These are phyloP conservation scores for Panaeolus papilionaceus DNA, from an alignment of 768 basidiomycete genomes.

Conservation along the genomic window DNA sequence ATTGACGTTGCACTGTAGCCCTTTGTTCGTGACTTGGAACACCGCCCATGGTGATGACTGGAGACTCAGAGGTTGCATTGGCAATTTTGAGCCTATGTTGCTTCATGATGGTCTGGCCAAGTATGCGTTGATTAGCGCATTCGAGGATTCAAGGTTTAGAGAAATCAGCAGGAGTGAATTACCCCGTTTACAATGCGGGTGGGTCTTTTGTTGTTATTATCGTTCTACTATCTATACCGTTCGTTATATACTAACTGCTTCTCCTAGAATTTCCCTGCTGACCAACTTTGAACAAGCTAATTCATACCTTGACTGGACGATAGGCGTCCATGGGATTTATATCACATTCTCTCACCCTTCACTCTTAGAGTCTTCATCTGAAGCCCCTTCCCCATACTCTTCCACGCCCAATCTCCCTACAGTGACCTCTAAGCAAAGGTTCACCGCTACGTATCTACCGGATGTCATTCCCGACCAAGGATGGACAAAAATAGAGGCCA, in stretches of 20 bases:
- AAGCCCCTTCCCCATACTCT: constrained; percentile 73
- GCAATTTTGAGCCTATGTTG: constrained; percentile 82
- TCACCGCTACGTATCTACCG: constrained; percentile 92
- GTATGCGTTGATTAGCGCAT: constrained; percentile 92
- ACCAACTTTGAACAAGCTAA: constrained; percentile 89
- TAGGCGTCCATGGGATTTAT: constrained; percentile 92
- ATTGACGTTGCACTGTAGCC: constrained; percentile 50
- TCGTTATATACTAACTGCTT: constrained; percentile 7
- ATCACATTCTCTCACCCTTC: constrained; percentile 87
- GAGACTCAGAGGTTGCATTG: constrained; percentile 91
- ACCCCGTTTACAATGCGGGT: constrained; percentile 86
- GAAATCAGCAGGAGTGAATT: constrained; percentile 82
- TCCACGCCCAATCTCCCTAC: constrained; percentile 66
- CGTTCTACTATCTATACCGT: constrained; percentile 12
- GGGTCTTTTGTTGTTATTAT: constrained; percentile 37
- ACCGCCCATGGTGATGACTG: constrained; percentile 65
- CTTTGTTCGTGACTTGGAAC: constrained; percentile 98
- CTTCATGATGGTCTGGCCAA: constrained; percentile 82
- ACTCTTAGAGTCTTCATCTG: constrained; percentile 58
- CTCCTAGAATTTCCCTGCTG: constrained; percentile 82
- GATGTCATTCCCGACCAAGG: constrained; percentile 93
- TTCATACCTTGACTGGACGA: constrained; percentile 91
- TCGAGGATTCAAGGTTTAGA: constrained; percentile 86
- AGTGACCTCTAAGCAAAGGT: constrained; percentile 59
- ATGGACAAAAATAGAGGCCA: constrained; percentile 89